Conservation (phyloP, 352 stramenopile genomes). For the Phytophthora cactorum region DNA sequence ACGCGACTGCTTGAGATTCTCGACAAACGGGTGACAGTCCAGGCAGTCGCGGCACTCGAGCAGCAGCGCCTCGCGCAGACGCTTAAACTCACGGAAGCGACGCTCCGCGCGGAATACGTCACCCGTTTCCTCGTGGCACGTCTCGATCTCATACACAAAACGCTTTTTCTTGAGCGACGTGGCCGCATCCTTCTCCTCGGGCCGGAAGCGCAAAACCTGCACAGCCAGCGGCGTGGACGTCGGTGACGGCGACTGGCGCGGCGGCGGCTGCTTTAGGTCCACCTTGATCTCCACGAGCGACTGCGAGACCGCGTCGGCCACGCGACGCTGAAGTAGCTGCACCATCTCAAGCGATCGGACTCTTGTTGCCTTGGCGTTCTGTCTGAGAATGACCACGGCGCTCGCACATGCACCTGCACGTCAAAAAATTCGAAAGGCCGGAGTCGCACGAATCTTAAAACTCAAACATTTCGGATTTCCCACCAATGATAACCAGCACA, state of each 20-base stretch:
- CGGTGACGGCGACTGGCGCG: slow-evolving; percentile 11
- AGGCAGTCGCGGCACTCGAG: slow-evolving; percentile 58
- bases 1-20: slow-evolving; percentile 57
- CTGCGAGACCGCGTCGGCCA: slow-evolving; percentile 14
- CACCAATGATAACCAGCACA: slow-evolving; percentile 10
- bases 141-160: slow-evolving; percentile 83
- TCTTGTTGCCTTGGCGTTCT: slow-evolving; percentile 14
- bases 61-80: slow-evolving; percentile 66
- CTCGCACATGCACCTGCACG: not conserved
- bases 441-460: not conserved
- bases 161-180: slow-evolving; percentile 64
- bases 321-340: slow-evolving; percentile 21
- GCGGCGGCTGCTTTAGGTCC: slow-evolving; percentile 17
- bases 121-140: slow-evolving; percentile 64
- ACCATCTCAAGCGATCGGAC: slow-evolving; percentile 18
- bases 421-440: slow-evolving; percentile 14
- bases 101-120: slow-evolving; percentile 61
- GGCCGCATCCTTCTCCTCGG: slow-evolving; percentile 53
- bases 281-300: slow-evolving; percentile 32
- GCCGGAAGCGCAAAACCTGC: slow-evolving; percentile 62
- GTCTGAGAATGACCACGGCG: slow-evolving; percentile 22
- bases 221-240: slow-evolving; percentile 43
- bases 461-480: slow-evolving; percentile 6
- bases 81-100: slow-evolving; percentile 76
- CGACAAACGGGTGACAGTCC: slow-evolving; percentile 53